Evolutionary conservation across 306 rosid genomes (phyloP).

Genomic region (Comarum palustre): DNA sequence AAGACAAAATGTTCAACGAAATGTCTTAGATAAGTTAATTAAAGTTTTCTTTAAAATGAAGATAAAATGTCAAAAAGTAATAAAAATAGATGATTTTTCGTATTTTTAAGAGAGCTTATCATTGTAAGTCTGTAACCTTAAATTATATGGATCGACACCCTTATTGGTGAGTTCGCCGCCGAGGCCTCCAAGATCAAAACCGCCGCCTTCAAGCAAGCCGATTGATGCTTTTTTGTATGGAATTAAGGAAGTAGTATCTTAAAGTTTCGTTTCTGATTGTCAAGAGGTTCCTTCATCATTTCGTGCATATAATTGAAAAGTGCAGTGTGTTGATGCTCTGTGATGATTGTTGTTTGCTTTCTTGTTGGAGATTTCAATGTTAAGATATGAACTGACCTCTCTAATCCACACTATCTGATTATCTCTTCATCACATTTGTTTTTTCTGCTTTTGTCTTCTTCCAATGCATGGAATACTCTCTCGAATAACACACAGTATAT

Average conservation of each 20-base stretch:
- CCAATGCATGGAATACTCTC: too few relatives aligned
- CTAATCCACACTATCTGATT: too few relatives aligned
- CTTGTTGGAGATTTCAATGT: conserved; percentile 82
- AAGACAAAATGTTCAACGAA: background rate
- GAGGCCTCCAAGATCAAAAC: too few relatives aligned
- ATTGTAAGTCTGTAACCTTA: too few relatives aligned
- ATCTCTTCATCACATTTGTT: too few relatives aligned
- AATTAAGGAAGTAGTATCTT: background rate
- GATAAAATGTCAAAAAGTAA: background rate
- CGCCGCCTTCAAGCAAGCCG: too few relatives aligned
- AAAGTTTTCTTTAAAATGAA: too few relatives aligned
- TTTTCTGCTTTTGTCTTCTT: too few relatives aligned
- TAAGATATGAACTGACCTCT: conserved; percentile 85
- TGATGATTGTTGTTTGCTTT: conserved; percentile 20
- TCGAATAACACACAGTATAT: too few relatives aligned
- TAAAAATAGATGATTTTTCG: background rate
- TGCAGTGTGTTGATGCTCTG: background rate
- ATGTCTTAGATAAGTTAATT: background rate
- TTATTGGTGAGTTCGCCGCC: too few relatives aligned
- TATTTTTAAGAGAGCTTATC: too few relatives aligned
- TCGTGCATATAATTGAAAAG: background rate
- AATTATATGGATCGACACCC: too few relatives aligned
- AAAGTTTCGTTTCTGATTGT: background rate
- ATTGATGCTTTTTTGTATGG: background rate
- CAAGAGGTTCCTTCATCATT: background rate